Evolutionary conservation across 139 green algal genomes (phyloP).

Genomic region (Yamagishiella unicocca): DNA sequence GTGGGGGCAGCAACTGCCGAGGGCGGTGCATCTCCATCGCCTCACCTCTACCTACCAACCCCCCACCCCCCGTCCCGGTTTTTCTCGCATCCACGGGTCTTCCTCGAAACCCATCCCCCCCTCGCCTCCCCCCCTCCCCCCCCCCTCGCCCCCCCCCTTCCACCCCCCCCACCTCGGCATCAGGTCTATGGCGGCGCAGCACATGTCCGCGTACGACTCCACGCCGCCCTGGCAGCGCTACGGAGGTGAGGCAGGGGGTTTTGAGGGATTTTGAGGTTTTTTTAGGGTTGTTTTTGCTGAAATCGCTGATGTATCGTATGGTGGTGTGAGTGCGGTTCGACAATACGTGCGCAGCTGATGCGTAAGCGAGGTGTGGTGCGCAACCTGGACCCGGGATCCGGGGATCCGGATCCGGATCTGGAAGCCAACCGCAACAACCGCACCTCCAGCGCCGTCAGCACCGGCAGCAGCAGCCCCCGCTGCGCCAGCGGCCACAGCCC

Average conservation of each 20-base stretch:
- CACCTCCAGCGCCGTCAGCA: conserved; percentile 50
- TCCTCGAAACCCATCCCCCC: too few relatives aligned
- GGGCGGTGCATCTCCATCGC: too few relatives aligned
- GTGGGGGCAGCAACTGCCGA: not conserved
- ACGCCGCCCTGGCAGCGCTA: not conserved
- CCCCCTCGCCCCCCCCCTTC: not conserved
- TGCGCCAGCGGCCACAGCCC: conserved; percentile 69
- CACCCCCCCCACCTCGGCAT: not conserved
- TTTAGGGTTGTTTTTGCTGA: too few relatives aligned
- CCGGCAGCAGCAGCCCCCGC: conserved; percentile 58
- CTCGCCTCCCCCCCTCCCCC: not conserved
- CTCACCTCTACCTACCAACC: not conserved
- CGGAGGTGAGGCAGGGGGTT: not conserved
- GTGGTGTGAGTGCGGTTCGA: too few relatives aligned
- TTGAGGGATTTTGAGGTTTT: not conserved
- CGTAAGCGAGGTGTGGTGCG: too few relatives aligned
- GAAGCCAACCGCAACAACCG: not conserved
- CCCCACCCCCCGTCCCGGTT: not conserved
- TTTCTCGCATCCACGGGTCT: too few relatives aligned
- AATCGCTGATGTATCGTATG: too few relatives aligned
- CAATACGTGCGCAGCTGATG: too few relatives aligned
- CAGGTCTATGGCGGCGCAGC: conserved; percentile 10
- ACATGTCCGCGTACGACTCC: conserved; percentile 28
- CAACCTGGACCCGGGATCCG: not conserved
- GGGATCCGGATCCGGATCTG: not conserved